Conservation (phyloP, 352 stramenopile species). For the Phytopythium oedochilum region DNA sequence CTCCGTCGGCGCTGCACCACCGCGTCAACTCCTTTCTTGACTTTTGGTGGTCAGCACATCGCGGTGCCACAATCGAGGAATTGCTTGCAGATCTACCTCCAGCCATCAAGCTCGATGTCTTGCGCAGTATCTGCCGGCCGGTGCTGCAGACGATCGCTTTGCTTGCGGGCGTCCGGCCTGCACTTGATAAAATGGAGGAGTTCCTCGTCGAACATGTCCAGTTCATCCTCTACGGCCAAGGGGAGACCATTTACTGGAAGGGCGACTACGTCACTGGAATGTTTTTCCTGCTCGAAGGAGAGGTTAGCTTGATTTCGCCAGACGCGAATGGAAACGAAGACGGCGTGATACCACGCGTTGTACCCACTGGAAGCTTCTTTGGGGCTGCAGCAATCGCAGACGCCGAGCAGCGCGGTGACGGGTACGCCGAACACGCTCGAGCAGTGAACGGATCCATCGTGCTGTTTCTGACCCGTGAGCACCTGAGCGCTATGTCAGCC, state of each 20-base stretch:
- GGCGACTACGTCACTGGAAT: constrained; percentile 49
- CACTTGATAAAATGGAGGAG: constrained; percentile 29
- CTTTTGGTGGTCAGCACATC: constrained; percentile 66
- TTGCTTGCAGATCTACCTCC: constrained; percentile 44
- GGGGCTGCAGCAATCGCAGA: constrained; percentile 30
- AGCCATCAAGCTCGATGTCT: constrained; percentile 37
- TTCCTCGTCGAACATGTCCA: constrained; percentile 42
- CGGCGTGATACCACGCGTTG: constrained; percentile 7
- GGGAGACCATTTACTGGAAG: constrained; percentile 48
- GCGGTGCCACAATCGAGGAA: constrained; percentile 39
- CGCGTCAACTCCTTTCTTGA: constrained; percentile 59
- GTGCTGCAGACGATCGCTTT: constrained; percentile 39
- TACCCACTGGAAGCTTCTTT: constrained; percentile 42
- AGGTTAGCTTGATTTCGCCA: constrained; percentile 33
- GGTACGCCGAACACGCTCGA: constrained; percentile 46
- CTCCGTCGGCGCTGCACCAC: constrained; percentile 34
- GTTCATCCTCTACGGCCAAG: constrained; percentile 56
- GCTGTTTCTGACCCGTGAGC: constrained; percentile 41
- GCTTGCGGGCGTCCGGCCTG: constrained; percentile 22
- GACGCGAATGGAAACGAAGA: neutral
- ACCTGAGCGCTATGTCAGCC: constrained; percentile 39
- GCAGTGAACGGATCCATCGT: constrained; percentile 51
- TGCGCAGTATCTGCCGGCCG: constrained; percentile 37
- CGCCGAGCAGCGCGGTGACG: constrained; percentile 28
- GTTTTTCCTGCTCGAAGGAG: constrained; percentile 56